Percentiles rank a stretch among this genome's conserved stretches.
Conservation (phyloP, 805 yeast genomes). For the Candida pini region DNA sequence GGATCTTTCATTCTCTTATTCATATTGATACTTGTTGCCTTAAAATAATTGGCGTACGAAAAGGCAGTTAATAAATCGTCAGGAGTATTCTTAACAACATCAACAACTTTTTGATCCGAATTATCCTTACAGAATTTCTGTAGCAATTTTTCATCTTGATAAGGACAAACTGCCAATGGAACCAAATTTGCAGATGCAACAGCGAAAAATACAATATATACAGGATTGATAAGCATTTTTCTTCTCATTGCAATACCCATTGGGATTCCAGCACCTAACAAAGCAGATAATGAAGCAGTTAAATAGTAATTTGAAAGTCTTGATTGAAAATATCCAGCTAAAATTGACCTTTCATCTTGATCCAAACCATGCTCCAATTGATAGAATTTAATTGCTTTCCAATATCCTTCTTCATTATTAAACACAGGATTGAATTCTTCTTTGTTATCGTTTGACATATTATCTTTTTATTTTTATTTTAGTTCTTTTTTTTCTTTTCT, state of each 20-base stretch:
- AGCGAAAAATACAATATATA: conserved; percentile 37
- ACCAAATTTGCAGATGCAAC: conserved; percentile 28
- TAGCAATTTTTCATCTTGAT: conserved; percentile 25
- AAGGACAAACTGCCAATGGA: conserved; percentile 28
- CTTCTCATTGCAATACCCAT: conserved; percentile 33
- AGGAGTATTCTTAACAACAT: conserved; percentile 35
- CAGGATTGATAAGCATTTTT: conserved; percentile 31
- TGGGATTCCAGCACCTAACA: conserved; percentile 39
- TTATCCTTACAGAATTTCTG: conserved; percentile 25
- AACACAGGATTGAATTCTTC: too few species aligned
- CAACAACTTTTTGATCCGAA: conserved; percentile 22
- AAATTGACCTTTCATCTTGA: conserved; percentile 34
- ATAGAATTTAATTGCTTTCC: conserved; percentile 41
- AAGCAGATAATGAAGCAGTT: conserved; percentile 22
- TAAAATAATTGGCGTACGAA: conserved; percentile 35
- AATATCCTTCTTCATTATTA: conserved; percentile 33
- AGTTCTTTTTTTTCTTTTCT: too few species aligned
- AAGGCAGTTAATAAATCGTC: neutral
- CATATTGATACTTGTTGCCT: conserved; percentile 46
- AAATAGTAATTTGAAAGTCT: conserved; percentile 33
- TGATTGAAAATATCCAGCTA: conserved; percentile 34
- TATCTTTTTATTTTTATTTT: too few species aligned
- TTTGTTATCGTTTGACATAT: too few species aligned
- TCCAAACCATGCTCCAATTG: conserved; percentile 41
- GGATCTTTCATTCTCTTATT: conserved; percentile 54